phyloP scores from a whole-genome alignment of 2,329 filamentous ascomycete species.

The Colletotrichum sp. region DNA sequence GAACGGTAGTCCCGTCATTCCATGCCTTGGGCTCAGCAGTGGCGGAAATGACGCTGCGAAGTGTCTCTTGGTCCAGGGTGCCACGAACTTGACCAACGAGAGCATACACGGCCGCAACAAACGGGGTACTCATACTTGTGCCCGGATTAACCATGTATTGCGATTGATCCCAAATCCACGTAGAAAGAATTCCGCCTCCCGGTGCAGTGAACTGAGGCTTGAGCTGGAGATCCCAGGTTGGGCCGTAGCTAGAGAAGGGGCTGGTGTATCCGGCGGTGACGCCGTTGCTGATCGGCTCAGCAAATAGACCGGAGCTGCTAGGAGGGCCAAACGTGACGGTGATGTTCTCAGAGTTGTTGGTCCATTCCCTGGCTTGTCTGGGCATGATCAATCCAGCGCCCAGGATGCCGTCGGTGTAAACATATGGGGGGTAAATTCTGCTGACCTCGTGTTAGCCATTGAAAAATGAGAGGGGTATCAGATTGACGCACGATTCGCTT shows the following conservation, averaged over 20 bases:
- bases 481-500: neutral
- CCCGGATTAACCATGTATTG: conserved; percentile 55
- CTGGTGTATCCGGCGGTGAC: conserved; percentile 39
- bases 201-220: conserved; percentile 54
- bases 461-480: rapidly evolving
- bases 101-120: conserved; percentile 44
- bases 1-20: conserved; percentile 28
- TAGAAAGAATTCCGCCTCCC: conserved; percentile 57
- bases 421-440: neutral
- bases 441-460: neutral
- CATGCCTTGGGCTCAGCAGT: conserved; percentile 34
- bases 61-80: conserved; percentile 26
- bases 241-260: conserved; percentile 48
- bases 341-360: conserved; percentile 26
- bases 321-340: conserved; percentile 24
- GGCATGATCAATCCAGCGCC: conserved; percentile 22
- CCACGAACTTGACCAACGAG: conserved; percentile 35
- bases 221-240: conserved; percentile 49
- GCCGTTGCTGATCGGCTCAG: conserved; percentile 21
- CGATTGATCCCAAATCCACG: conserved; percentile 46
- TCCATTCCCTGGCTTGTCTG: conserved; percentile 27
- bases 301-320: conserved; percentile 4
- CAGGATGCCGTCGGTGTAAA: conserved; percentile 8
- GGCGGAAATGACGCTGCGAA: conserved; percentile 31
- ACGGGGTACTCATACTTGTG: conserved; percentile 60